These are phyloP conservation scores for Coemansia sp. DNA, from an alignment of 192 early-diverging fungal species.

Conservation along the genomic window DNA sequence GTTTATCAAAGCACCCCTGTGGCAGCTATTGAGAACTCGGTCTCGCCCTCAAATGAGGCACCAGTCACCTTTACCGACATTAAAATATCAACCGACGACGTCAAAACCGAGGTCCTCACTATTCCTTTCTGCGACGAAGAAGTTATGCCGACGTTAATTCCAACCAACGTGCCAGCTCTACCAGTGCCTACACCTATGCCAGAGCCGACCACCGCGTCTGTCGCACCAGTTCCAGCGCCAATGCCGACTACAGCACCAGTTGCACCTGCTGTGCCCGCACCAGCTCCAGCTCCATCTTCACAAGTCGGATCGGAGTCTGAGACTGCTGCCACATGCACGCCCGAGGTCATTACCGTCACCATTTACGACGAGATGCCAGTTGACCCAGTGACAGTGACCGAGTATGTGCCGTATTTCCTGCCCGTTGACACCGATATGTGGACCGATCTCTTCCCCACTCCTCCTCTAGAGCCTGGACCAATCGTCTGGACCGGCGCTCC, in stretches of 20 bases:
- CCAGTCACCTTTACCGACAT: conserved; percentile 4
- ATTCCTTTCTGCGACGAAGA: conserved; percentile 5
- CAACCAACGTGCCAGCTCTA: background rate
- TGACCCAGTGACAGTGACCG: conserved; percentile 23
- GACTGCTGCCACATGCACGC: background rate
- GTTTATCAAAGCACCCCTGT: background rate
- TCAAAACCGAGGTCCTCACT: background rate
- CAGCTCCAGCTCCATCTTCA: background rate
- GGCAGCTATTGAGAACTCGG: background rate
- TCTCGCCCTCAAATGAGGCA: background rate
- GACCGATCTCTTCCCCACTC: conserved; percentile 11
- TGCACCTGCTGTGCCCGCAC: background rate
- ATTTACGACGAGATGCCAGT: conserved; percentile 11
- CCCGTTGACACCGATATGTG: conserved; percentile 20
- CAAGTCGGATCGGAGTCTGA: background rate
- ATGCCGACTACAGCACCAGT: background rate
- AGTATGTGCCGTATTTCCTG: conserved; percentile 21
- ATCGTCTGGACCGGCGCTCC: conserved; percentile 37
- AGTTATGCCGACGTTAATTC: background rate
- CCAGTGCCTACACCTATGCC: conserved; percentile 6
- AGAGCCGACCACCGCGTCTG: background rate
- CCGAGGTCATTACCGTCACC: conserved; percentile 19
- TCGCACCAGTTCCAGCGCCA: background rate
- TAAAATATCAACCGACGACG: background rate
- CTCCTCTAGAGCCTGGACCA: conserved; percentile 36